These are phyloP conservation scores for Medicago lupulina DNA, from an alignment of 306 rosid species.

Conservation along the genomic window DNA sequence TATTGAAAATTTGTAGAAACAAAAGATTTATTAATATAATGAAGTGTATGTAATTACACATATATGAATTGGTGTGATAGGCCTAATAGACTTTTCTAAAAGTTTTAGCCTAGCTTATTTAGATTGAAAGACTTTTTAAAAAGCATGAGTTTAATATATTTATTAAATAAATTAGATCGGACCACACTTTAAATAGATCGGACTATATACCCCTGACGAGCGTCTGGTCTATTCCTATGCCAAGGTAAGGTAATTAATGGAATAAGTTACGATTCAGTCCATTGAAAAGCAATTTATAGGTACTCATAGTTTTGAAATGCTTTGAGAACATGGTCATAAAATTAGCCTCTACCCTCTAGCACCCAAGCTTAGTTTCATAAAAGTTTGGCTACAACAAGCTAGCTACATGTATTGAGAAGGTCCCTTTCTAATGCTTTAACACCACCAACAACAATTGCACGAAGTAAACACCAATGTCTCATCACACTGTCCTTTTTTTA, in stretches of 20 bases:
- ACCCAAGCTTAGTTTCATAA: not conserved
- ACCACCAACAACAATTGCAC: not conserved
- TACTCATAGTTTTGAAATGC: conserved; percentile 3
- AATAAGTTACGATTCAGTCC: not conserved
- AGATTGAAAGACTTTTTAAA: too few species aligned
- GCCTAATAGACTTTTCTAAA: too few species aligned
- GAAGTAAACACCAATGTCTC: conserved; percentile 35
- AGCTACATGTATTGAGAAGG: conserved; percentile 2
- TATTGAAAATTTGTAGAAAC: too few species aligned
- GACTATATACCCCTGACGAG: too few species aligned
- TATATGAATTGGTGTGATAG: too few species aligned
- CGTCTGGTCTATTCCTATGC: too few species aligned
- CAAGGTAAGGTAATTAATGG: not conserved
- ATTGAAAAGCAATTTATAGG: not conserved
- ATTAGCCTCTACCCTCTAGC: not conserved
- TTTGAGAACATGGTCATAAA: conserved; percentile 14
- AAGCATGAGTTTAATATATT: too few species aligned
- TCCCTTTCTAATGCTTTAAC: not conserved
- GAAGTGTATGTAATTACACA: too few species aligned
- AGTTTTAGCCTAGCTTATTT: too few species aligned
- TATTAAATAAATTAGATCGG: too few species aligned
- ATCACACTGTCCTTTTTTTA: conserved; percentile 5
- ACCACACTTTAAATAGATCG: too few species aligned
- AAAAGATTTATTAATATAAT: too few species aligned
- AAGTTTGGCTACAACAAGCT: conserved; percentile 1